These are phyloP conservation scores for Leccinum broughii DNA, from an alignment of 768 basidiomycete genomes.

Conservation along the genomic window DNA sequence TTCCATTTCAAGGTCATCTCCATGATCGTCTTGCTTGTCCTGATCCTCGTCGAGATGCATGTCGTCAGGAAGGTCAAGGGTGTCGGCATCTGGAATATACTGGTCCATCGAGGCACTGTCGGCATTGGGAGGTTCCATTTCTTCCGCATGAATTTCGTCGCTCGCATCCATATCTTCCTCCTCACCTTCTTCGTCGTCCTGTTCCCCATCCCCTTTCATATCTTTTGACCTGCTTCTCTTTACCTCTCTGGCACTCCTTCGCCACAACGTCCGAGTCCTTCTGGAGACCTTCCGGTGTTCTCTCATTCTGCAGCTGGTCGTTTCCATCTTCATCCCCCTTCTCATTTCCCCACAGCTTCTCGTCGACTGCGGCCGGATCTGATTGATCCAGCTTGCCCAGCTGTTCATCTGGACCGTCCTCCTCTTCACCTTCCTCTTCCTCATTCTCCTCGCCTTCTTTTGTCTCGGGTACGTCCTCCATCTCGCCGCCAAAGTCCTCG, in stretches of 20 bases:
- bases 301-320: conserved; percentile 62
- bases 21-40: conserved; percentile 30
- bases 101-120: conserved; percentile 75
- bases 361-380: conserved; percentile 86
- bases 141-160: conserved; percentile 40
- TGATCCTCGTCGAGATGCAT: conserved; percentile 55
- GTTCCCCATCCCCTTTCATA: conserved; percentile 28
- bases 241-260: conserved; percentile 60
- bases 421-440: conserved; percentile 50
- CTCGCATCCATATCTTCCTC: conserved; percentile 23
- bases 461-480: conserved; percentile 77
- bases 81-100: conserved; percentile 73
- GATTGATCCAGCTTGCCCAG: conserved; percentile 78
- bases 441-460: conserved; percentile 44
- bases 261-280: conserved; percentile 71
- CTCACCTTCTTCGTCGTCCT: conserved; percentile 29
- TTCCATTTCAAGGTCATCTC: conserved; percentile 35
- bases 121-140: conserved; percentile 46
- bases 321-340: conserved; percentile 50
- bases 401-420: conserved; percentile 76
- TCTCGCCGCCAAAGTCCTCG: conserved; percentile 82
- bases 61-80: conserved; percentile 87
- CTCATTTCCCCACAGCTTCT: conserved; percentile 97
- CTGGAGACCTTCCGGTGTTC: conserved; percentile 46
- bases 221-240: conserved; percentile 35